phyloP scores from a whole-genome alignment of 345 rosid species.

The Noccaea caerulescens region DNA sequence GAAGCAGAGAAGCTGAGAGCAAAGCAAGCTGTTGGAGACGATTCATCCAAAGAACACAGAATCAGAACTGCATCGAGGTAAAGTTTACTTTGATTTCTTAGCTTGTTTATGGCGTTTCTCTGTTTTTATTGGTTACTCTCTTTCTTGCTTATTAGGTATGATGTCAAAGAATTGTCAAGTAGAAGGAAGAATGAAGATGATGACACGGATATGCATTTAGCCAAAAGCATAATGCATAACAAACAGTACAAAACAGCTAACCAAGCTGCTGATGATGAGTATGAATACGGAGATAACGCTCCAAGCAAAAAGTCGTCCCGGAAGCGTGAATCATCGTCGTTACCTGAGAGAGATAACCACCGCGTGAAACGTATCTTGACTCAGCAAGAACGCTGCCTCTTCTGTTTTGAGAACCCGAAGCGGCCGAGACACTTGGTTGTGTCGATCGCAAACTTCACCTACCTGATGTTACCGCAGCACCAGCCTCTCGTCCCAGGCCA shows the following conservation, averaged over 20 bases:
- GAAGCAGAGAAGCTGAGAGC: slow-evolving; percentile 66
- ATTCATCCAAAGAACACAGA: slow-evolving; percentile 43
- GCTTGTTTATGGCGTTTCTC: not conserved
- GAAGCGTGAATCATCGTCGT: slow-evolving; percentile 45
- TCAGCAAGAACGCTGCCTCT: slow-evolving; percentile 92
- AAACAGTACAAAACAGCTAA: slow-evolving; percentile 69
- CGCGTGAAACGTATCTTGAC: slow-evolving; percentile 65
- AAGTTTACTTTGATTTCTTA: not conserved
- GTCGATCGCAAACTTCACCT: slow-evolving; percentile 88
- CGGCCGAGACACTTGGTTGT: slow-evolving; percentile 84
- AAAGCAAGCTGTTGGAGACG: slow-evolving; percentile 53
- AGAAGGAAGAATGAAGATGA: slow-evolving; percentile 62
- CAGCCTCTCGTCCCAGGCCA: slow-evolving; percentile 86
- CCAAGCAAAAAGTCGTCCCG: slow-evolving; percentile 57
- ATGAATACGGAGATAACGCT: slow-evolving; percentile 74
- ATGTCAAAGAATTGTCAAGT: slow-evolving; percentile 49
- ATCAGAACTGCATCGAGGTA: slow-evolving; percentile 56
- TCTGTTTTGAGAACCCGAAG: slow-evolving; percentile 91
- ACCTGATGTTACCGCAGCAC: slow-evolving; percentile 80
- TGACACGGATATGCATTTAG: slow-evolving; percentile 76
- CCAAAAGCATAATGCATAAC: slow-evolving; percentile 71
- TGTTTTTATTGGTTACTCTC: not conserved
- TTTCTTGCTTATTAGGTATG: slow-evolving; percentile 39
- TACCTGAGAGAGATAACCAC: slow-evolving; percentile 42
- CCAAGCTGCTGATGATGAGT: slow-evolving; percentile 81